A percentile compares a stretch with the other conserved stretches of the same genome.
Evolutionary conservation across 768 basidiomycete species (phyloP).

Genomic region (Coprinopsis cinerea): DNA sequence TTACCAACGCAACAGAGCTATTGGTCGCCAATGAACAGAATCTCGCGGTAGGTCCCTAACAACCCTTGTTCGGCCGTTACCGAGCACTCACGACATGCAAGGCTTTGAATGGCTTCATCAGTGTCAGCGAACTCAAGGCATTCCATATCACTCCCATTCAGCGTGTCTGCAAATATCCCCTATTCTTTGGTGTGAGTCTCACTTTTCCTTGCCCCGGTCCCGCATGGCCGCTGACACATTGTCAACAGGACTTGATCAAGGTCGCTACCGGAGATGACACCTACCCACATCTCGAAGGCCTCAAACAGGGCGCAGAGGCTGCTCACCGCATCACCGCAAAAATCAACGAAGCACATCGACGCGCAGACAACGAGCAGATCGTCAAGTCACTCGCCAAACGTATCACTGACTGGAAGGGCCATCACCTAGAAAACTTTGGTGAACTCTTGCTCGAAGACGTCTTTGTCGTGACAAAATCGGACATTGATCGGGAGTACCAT

Average conservation of each 20-base stretch:
- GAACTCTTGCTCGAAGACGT: constrained; percentile 91
- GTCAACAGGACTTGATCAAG: constrained; percentile 11
- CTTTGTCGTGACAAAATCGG: constrained; percentile 93
- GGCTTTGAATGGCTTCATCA: constrained; percentile 80
- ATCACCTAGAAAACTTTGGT: constrained; percentile 91
- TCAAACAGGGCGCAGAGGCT: constrained; percentile 77
- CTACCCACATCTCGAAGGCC: constrained; percentile 72
- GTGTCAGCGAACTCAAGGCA: constrained; percentile 87
- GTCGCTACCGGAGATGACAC: constrained; percentile 25
- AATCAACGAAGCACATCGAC: constrained; percentile 92
- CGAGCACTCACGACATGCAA: constrained; percentile 39
- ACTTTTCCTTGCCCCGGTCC: constrained; percentile 9
- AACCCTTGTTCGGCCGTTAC: constrained; percentile 24
- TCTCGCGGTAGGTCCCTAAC: constrained; percentile 58
- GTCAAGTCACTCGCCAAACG: constrained; percentile 80
- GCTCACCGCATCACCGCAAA: constrained; percentile 91
- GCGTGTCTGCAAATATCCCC: constrained; percentile 96
- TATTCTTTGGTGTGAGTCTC: constrained; percentile 77
- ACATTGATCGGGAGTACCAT: constrained; percentile 95
- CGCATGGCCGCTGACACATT: constrained; percentile 7
- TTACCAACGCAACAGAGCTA: constrained; percentile 79
- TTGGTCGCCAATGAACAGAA: constrained; percentile 84
- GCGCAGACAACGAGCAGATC: constrained; percentile 86
- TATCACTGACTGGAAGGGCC: constrained; percentile 99
- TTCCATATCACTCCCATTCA: constrained; percentile 99